These are phyloP conservation scores for Sicyos baderoa DNA, from an alignment of 306 rosid genomes.

Conservation along the genomic window DNA sequence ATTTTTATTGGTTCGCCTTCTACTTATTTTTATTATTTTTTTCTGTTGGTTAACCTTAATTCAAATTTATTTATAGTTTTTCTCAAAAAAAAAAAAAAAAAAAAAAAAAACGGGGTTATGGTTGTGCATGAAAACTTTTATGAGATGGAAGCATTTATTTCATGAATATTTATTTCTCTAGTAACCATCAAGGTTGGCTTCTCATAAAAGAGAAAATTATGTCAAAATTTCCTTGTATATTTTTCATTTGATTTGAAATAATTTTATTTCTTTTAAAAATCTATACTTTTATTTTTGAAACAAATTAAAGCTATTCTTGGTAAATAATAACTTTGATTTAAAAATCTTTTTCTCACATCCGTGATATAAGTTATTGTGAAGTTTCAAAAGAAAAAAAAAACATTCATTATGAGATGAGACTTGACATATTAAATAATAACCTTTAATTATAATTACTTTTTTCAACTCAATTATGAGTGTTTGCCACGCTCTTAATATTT, in stretches of 20 bases:
- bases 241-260: conserved; percentile 3
- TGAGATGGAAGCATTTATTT: background rate
- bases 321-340: background rate
- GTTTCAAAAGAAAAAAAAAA: too few species aligned
- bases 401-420: background rate
- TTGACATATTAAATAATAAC: background rate
- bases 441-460: background rate
- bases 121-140: too few species aligned
- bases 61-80: too few species aligned
- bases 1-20: too few species aligned
- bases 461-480: conserved; percentile 11
- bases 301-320: background rate
- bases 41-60: too few species aligned
- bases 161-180: too few species aligned
- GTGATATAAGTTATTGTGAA: background rate
- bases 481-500: conserved; percentile 11
- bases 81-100: too few species aligned
- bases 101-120: too few species aligned
- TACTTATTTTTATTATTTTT: too few species aligned
- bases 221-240: background rate
- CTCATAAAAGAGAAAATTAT: background rate
- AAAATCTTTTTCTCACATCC: background rate
- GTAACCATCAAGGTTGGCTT: conserved; percentile 7
- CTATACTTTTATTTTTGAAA: background rate
- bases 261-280: background rate